Percentiles rank a stretch among this genome's conserved stretches.
Evolutionary conservation across 2,329 filamentous ascomycete species (phyloP).

Genomic region (Penicillium occitanis): DNA sequence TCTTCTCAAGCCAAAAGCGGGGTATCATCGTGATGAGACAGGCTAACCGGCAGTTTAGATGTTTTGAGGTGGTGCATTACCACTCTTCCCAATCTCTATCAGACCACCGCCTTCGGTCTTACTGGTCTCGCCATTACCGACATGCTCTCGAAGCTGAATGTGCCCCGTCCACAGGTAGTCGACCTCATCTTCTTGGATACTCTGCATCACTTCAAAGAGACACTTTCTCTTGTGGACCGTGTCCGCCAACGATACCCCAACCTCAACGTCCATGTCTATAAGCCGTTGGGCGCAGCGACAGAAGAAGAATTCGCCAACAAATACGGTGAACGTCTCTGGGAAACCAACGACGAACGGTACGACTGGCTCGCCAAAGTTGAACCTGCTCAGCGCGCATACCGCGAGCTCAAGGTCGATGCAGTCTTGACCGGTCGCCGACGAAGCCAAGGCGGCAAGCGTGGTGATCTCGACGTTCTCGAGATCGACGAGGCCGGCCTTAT

Average conservation of each 20-base stretch:
- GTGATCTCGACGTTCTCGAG: conserved; percentile 86
- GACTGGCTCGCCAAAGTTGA: conserved; percentile 98
- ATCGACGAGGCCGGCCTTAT: conserved; percentile 86
- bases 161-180: conserved; percentile 51
- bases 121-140: conserved; percentile 80
- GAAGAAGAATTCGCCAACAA: conserved; percentile 74
- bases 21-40: conserved; percentile 13
- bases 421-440: conserved; percentile 88
- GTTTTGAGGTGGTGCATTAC: conserved; percentile 90
- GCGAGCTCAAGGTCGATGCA: conserved; percentile 81
- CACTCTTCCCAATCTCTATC: conserved; percentile 84
- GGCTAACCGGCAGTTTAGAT: conserved; percentile 48
- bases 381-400: conserved; percentile 87
- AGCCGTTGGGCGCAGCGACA: conserved; percentile 72
- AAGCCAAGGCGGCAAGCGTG: conserved; percentile 90
- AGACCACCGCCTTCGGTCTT: conserved; percentile 79
- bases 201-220: conserved; percentile 78
- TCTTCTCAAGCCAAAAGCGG: conserved; percentile 14
- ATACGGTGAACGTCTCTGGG: conserved; percentile 82
- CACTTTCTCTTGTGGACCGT: conserved; percentile 69
- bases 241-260: conserved; percentile 75
- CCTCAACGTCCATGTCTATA: conserved; percentile 83
- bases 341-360: conserved; percentile 82
- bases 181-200: conserved; percentile 75
- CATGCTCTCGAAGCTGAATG: conserved; percentile 56